phyloP scores from a whole-genome alignment of 1,284 basidiomycete species.

The Schizophyllum amplum region DNA sequence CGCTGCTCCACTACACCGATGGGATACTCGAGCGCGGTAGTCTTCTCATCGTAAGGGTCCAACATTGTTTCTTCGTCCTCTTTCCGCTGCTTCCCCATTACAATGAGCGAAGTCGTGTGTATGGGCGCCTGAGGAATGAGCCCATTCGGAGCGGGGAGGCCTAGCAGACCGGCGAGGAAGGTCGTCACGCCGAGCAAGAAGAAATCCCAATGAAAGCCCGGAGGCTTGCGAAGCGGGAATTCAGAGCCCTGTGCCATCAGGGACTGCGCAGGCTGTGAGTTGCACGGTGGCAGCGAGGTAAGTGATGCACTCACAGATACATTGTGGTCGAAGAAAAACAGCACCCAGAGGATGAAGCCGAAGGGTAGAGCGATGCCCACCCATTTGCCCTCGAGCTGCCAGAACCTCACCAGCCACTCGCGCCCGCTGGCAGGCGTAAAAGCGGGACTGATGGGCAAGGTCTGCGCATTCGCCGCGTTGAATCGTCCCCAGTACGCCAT shows the following conservation, averaged over 20 bases:
- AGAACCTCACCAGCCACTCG: slow-evolving; percentile 85
- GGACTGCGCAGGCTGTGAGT: slow-evolving; percentile 36
- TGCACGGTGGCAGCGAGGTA: neutral
- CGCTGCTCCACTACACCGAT: slow-evolving; percentile 84
- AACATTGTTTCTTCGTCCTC: neutral
- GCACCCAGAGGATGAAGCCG: slow-evolving; percentile 61
- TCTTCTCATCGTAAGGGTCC: neutral
- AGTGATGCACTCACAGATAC: slow-evolving; percentile 46
- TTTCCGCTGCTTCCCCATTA: slow-evolving; percentile 44
- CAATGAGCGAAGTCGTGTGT: slow-evolving; percentile 80
- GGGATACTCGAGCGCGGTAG: slow-evolving; percentile 25
- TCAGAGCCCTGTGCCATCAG: slow-evolving; percentile 90
- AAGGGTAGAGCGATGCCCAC: slow-evolving; percentile 78
- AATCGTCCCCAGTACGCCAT: slow-evolving; percentile 85
- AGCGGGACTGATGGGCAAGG: slow-evolving; percentile 60
- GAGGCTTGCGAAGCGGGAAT: slow-evolving; percentile 86
- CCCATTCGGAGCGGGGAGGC: slow-evolving; percentile 91
- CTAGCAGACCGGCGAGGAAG: slow-evolving; percentile 85
- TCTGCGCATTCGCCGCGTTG: slow-evolving; percentile 52
- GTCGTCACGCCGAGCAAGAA: slow-evolving; percentile 89
- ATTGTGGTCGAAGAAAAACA: slow-evolving; percentile 80
- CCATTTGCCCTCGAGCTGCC: slow-evolving; percentile 87
- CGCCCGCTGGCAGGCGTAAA: slow-evolving; percentile 72
- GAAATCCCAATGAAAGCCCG: slow-evolving; percentile 89
- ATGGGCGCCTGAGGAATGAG: slow-evolving; percentile 96